phyloP scores from a whole-genome alignment of 2,329 filamentous ascomycete genomes.

The Botrytis fabae region DNA sequence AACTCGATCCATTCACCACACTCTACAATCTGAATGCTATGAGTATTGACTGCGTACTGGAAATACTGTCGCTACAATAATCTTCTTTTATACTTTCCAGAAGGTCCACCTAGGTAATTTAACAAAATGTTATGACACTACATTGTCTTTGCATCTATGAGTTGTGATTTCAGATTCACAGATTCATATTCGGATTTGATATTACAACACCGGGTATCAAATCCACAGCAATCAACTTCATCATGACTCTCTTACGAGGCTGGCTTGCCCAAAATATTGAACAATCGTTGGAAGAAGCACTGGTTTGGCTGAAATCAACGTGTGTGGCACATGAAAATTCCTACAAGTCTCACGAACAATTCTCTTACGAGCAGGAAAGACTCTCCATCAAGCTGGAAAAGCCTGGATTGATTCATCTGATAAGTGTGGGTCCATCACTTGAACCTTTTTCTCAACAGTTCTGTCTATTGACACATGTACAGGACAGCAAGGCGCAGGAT shows the following conservation, averaged over 20 bases:
- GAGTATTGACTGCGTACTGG: not conserved
- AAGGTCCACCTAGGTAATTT: not conserved
- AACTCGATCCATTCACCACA: not conserved
- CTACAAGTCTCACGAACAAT: not conserved
- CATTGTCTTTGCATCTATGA: not conserved
- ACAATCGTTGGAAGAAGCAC: slow-evolving; percentile 8
- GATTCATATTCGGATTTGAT: not conserved
- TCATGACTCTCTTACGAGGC: slow-evolving; percentile 11
- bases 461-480: not conserved
- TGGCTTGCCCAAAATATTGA: slow-evolving; percentile 17
- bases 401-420: slow-evolving; percentile 9
- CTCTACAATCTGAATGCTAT: not conserved
- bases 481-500: not conserved
- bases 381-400: slow-evolving; percentile 13
- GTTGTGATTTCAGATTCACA: not conserved
- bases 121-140: not conserved
- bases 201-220: not conserved
- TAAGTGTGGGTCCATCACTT: slow-evolving; percentile 7
- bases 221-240: not conserved
- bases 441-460: not conserved
- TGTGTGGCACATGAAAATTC: not conserved
- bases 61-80: not conserved
- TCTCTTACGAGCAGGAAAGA: slow-evolving; percentile 10
- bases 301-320: slow-evolving; percentile 13
- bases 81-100: not conserved